Conservation (phyloP, 1,139 yeast species). For the Geotrichum siamense region DNA sequence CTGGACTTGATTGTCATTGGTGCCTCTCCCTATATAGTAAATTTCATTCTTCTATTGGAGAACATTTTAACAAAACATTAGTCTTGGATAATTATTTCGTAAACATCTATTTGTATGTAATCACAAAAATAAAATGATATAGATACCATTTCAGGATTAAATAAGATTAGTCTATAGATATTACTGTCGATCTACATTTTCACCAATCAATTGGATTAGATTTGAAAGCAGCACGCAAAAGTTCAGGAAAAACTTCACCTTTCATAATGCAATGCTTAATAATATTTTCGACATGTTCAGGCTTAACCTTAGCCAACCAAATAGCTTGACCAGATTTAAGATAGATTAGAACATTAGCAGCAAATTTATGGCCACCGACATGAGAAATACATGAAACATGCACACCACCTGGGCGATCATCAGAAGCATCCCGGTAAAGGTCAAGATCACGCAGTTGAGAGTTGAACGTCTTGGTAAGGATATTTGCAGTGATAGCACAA, state of each 20-base stretch:
- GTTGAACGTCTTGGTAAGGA: conserved; percentile 74
- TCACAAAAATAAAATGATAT: too few species aligned
- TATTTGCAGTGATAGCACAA: conserved; percentile 94
- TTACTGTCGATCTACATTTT: too few species aligned
- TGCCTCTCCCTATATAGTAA: too few species aligned
- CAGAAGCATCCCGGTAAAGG: conserved; percentile 70
- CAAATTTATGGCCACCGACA: conserved; percentile 91
- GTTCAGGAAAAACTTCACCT: conserved; percentile 66
- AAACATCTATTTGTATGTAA: too few species aligned
- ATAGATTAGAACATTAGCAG: conserved; percentile 80
- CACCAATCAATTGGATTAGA: conserved; percentile 52
- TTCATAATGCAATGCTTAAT: conserved; percentile 64
- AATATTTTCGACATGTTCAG: conserved; percentile 64
- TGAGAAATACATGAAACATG: conserved; percentile 67
- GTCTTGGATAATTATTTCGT: too few species aligned
- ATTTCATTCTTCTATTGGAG: too few species aligned
- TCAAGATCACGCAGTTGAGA: conserved; percentile 62
- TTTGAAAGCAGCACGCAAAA: conserved; percentile 49
- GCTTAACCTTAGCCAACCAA: conserved; percentile 84
- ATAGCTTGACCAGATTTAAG: conserved; percentile 65
- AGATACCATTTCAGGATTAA: too few species aligned
- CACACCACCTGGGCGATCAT: conserved; percentile 63
- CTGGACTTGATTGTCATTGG: too few species aligned
- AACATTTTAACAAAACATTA: too few species aligned
- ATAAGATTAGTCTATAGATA: too few species aligned